These are phyloP conservation scores for Hygrophila difformis DNA, from an alignment of 257 asterid species.

Conservation along the genomic window DNA sequence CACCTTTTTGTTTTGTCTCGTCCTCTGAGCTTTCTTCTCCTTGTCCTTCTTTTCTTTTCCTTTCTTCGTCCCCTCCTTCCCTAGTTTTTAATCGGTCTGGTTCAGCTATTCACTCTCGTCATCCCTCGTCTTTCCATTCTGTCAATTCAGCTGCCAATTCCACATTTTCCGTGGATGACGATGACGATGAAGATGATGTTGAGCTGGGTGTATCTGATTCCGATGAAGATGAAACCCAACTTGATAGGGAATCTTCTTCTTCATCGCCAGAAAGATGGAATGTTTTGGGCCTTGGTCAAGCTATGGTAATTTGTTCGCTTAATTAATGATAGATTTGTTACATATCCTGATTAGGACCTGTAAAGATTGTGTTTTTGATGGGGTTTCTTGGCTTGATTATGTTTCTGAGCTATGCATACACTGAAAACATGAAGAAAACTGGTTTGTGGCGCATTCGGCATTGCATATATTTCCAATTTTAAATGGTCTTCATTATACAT, in stretches of 20 bases:
- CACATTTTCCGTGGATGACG: conserved; percentile 28
- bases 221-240: conserved; percentile 37
- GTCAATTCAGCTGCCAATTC: conserved; percentile 15
- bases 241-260: conserved; percentile 17
- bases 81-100: conserved; percentile 21
- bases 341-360: no score
- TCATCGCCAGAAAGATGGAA: conserved; percentile 67
- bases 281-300: conserved; percentile 96
- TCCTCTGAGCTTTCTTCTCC: conserved; percentile 24
- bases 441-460: neutral
- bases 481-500: no score
- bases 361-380: no score
- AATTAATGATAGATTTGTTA: no score
- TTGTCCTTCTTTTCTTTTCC: conserved; percentile 15
- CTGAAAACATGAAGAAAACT: no score
- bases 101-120: conserved; percentile 7
- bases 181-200: no score
- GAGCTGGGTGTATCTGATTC: conserved; percentile 34
- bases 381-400: no score
- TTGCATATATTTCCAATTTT: no score
- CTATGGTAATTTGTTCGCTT: no score
- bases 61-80: conserved; percentile 2
- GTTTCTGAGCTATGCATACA: no score
- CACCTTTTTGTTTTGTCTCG: conserved; percentile 13
- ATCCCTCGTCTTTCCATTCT: conserved; percentile 15